phyloP scores from a whole-genome alignment of 768 basidiomycete species.

The Xanthoconium stramineum region DNA sequence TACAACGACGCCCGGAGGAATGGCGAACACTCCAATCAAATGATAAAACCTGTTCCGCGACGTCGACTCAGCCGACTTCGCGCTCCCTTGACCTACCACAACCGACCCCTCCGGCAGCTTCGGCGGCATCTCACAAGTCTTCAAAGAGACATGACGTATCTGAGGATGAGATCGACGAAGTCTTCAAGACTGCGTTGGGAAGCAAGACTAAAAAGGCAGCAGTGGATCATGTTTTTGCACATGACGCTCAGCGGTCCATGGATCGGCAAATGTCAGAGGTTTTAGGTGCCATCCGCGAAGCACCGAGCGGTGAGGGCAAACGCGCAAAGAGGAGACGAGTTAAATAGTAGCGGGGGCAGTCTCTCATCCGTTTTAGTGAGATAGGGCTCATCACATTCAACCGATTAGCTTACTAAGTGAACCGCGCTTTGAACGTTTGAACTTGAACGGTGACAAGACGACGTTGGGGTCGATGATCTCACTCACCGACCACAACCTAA shows the following conservation, averaged over 20 bases:
- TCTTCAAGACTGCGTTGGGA: constrained; percentile 60
- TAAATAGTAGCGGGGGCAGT: background rate
- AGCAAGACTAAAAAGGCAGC: constrained; percentile 58
- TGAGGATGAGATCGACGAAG: constrained; percentile 71
- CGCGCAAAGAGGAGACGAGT: constrained; percentile 33
- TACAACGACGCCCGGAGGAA: constrained; percentile 75
- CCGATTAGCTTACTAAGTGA: no score
- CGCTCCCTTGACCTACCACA: constrained; percentile 2
- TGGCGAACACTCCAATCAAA: constrained; percentile 74
- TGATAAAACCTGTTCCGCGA: constrained; percentile 24
- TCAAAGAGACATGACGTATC: constrained; percentile 44
- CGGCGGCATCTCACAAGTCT: constrained; percentile 27
- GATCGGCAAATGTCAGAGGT: constrained; percentile 47
- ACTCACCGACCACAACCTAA: constrained; percentile 1
- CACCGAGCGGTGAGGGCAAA: constrained; percentile 46
- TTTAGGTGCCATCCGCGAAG: constrained; percentile 57
- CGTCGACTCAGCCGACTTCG: constrained; percentile 17
- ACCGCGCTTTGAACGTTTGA: no score
- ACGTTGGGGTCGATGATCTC: constrained; percentile 5
- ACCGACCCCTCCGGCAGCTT: background rate
- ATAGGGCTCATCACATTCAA: no score
- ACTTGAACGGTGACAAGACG: no score
- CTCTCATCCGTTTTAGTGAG: no score
- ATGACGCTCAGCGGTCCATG: constrained; percentile 10
- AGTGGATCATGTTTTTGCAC: constrained; percentile 26